Evolutionary conservation across 805 yeast genomes (phyloP).

Genomic region (Saturnispora hagleri): DNA sequence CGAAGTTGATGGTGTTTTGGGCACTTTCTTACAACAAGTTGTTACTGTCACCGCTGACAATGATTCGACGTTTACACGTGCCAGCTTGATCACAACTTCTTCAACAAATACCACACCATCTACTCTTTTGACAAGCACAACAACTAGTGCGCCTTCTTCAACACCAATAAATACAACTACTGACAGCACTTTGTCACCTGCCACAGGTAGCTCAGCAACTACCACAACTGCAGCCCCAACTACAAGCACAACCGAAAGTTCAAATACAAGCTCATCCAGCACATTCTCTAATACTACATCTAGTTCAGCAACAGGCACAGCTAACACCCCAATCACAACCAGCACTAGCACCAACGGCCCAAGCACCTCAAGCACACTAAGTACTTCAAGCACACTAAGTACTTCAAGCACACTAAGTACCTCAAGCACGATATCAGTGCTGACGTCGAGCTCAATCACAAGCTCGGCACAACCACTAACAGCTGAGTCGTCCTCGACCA

Average conservation of each 20-base stretch:
- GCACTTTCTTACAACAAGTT: constrained; percentile 18
- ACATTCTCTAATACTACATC: constrained; percentile 8
- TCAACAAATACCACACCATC: background rate
- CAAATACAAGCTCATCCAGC: background rate
- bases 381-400: background rate
- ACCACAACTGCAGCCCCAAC: background rate
- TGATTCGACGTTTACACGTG: background rate
- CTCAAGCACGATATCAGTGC: constrained; percentile 8
- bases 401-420: background rate
- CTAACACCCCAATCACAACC: background rate
- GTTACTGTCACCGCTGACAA: constrained; percentile 19
- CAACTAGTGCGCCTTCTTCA: background rate
- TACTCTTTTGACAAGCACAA: background rate
- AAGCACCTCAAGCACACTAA: background rate
- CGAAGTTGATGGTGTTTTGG: constrained; percentile 13
- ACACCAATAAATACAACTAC: background rate
- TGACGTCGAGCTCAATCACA: background rate
- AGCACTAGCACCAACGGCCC: background rate
- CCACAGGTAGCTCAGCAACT: background rate
- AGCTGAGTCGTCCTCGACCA: constrained; percentile 9
- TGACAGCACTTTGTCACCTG: background rate
- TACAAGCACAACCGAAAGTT: background rate
- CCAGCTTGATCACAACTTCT: background rate
- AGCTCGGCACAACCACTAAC: constrained; percentile 6
- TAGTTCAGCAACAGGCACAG: background rate